Percentiles rank a stretch among this genome's conserved stretches.
These are phyloP conservation scores for Tolypocladium inflatum DNA, from an alignment of 2,329 filamentous ascomycete genomes.

Conservation along the genomic window DNA sequence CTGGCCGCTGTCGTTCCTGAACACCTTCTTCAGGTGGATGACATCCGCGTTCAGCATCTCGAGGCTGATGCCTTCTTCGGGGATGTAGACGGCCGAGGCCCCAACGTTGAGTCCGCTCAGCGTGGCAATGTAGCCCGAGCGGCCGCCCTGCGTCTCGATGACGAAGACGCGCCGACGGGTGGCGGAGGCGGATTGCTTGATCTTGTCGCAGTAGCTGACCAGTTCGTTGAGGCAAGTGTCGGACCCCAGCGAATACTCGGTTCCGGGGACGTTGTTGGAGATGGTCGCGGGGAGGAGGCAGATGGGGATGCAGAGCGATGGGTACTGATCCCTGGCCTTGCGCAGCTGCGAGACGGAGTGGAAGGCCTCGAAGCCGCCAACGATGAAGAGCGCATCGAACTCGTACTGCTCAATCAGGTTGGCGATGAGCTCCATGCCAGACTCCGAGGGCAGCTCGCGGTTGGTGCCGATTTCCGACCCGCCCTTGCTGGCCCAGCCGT, in stretches of 20 bases:
- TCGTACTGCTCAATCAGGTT: conserved; percentile 76
- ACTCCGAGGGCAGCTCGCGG: conserved; percentile 78
- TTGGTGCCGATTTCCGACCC: conserved; percentile 98
- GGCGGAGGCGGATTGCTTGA: conserved; percentile 92
- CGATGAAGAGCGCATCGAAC: conserved; percentile 83
- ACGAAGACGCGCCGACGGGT: conserved; percentile 92
- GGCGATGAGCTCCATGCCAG: conserved; percentile 73
- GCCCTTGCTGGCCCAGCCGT: conserved; percentile 91
- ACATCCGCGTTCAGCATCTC: conserved; percentile 91
- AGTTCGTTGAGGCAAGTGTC: conserved; percentile 96
- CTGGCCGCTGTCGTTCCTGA: conserved; percentile 76
- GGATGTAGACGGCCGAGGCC: conserved; percentile 88
- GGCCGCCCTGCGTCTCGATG: conserved; percentile 93
- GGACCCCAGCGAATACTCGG: conserved; percentile 92
- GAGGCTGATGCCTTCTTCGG: conserved; percentile 89
- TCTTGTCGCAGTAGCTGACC: conserved; percentile 91
- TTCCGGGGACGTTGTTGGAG: conserved; percentile 96
- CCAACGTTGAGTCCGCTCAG: conserved; percentile 87
- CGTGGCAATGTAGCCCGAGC: conserved; percentile 88
- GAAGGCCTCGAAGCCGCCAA: conserved; percentile 96
- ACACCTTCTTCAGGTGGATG: conserved; percentile 76
- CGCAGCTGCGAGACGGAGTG: conserved; percentile 83
- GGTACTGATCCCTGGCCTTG: conserved; percentile 66
- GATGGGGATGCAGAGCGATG: conserved; percentile 87
- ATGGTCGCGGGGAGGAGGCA: conserved; percentile 90